Conservation (phyloP, 139 green algal species). For the Coelastrella sp. region DNA sequence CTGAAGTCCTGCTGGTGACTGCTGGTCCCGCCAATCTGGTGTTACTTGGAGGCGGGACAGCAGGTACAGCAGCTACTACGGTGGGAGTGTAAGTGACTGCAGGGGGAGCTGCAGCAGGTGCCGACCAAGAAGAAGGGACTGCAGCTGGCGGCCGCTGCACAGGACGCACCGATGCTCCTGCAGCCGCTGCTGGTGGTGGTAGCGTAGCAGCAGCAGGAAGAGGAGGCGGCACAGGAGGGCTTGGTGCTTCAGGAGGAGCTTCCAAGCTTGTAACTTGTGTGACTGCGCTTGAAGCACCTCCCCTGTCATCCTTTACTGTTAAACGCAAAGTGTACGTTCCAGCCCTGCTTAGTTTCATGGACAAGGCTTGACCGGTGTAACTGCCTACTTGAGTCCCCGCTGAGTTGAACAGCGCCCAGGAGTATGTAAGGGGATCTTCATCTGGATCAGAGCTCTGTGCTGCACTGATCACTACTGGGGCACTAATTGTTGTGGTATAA, state of each 20-base stretch:
- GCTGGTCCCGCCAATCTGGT: background rate
- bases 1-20: background rate
- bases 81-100: background rate
- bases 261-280: slow-evolving; percentile 1
- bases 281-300: background rate
- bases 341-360: slow-evolving; percentile 12
- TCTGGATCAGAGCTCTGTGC: slow-evolving; percentile 20
- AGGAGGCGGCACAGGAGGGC: background rate
- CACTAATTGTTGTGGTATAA: background rate
- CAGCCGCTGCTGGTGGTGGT: background rate
- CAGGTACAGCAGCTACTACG: slow-evolving; percentile 23
- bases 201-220: background rate
- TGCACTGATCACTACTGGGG: background rate
- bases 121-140: background rate
- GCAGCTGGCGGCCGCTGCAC: background rate
- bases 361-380: slow-evolving; percentile 4
- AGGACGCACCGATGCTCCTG: background rate
- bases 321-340: slow-evolving; percentile 17
- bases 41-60: background rate
- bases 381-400: background rate
- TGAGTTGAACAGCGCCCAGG: slow-evolving; percentile 14
- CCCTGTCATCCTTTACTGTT: slow-evolving; percentile 26
- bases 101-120: background rate
- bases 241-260: background rate
- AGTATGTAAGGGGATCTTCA: slow-evolving; percentile 31